Conservation (phyloP, 352 stramenopile species). For the Phytophthora podocarpi region DNA sequence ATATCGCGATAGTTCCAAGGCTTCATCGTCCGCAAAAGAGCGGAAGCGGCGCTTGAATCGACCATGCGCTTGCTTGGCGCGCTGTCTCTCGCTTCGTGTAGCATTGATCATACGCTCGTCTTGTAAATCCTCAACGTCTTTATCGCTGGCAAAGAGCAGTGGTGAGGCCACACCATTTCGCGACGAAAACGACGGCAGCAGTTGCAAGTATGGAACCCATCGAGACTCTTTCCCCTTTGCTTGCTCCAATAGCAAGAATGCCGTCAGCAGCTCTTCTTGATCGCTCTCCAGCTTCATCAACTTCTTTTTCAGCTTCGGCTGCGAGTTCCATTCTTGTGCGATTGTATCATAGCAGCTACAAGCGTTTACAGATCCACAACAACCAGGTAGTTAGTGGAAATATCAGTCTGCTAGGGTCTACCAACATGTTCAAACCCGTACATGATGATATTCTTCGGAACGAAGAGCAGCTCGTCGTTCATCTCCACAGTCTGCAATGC, state of each 20-base stretch:
- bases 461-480: constrained; percentile 45
- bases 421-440: constrained; percentile 6
- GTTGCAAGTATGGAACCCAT: constrained; percentile 61
- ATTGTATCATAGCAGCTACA: constrained; percentile 51
- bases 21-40: constrained; percentile 10
- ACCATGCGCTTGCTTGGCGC: constrained; percentile 35
- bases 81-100: constrained; percentile 30
- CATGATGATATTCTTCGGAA: constrained; percentile 53
- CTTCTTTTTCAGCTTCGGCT: constrained; percentile 34
- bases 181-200: constrained; percentile 40
- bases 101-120: constrained; percentile 49
- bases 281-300: constrained; percentile 39
- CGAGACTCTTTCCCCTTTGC: constrained; percentile 40
- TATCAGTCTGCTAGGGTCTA: no score
- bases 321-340: constrained; percentile 19
- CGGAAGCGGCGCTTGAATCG: constrained; percentile 58
- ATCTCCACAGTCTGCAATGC: constrained; percentile 32
- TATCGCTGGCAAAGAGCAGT: constrained; percentile 40
- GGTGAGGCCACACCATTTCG: constrained; percentile 32
- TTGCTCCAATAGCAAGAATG: constrained; percentile 66
- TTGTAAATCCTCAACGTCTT: constrained; percentile 44
- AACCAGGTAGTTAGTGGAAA: constrained; percentile 1
- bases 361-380: no score
- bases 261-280: constrained; percentile 62
- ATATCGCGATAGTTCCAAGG: constrained; percentile 30